These are phyloP conservation scores for Vickermania ingenoplastis DNA, from an alignment of 208 protist species.

Conservation along the genomic window DNA sequence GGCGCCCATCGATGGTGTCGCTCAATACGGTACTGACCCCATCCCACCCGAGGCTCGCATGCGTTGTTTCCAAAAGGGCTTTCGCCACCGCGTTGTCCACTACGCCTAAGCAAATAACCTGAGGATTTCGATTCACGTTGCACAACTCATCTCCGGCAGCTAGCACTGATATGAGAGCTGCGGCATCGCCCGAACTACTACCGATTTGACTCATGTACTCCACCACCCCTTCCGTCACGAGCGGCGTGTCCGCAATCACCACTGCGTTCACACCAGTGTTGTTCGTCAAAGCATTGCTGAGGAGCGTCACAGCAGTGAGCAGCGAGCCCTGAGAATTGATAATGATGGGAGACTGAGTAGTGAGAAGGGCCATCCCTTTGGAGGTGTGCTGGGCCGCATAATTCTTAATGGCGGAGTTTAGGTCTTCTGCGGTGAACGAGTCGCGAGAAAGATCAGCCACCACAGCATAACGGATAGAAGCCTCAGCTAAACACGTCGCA, in stretches of 20 bases:
- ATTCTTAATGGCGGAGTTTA: constrained; percentile 22
- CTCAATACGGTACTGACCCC: constrained; percentile 58
- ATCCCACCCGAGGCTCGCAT: constrained; percentile 55
- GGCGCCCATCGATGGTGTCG: constrained; percentile 51
- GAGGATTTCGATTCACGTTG: constrained; percentile 39
- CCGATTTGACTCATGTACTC: constrained; percentile 46
- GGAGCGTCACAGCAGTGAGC: constrained; percentile 33
- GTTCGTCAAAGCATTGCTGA: constrained; percentile 31
- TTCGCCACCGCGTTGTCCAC: constrained; percentile 59
- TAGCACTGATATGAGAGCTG: constrained; percentile 44
- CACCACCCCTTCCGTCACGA: constrained; percentile 47
- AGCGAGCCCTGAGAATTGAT: constrained; percentile 50
- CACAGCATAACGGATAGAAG: neutral
- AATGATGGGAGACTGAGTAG: constrained; percentile 24
- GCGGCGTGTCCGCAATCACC: constrained; percentile 57
- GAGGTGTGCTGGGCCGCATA: constrained; percentile 1
- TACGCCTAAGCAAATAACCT: constrained; percentile 69
- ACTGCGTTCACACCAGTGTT: constrained; percentile 12
- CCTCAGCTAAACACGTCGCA: too few species aligned
- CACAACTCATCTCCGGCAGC: constrained; percentile 56
- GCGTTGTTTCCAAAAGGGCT: constrained; percentile 50
- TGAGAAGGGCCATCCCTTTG: constrained; percentile 13
- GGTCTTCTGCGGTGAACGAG: constrained; percentile 3
- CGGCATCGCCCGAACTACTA: constrained; percentile 25
- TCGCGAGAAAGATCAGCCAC: neutral